phyloP scores from a whole-genome alignment of 495 filamentous ascomycete genomes.

The Astrothelium macrocarpum region DNA sequence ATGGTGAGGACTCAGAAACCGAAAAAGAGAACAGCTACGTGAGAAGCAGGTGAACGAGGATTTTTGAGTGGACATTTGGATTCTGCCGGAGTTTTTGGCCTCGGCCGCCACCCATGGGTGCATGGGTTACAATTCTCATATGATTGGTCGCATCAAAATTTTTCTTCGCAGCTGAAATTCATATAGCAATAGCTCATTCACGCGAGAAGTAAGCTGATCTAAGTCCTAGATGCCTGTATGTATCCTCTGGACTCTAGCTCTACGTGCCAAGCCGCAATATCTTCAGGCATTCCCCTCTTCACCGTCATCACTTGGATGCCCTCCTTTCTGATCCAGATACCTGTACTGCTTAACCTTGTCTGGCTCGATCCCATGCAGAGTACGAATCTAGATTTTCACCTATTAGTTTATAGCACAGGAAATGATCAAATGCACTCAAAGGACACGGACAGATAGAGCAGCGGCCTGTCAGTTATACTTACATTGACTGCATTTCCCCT shows the following conservation, averaged over 20 bases:
- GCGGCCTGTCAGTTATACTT: not conserved
- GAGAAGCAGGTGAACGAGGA: not conserved
- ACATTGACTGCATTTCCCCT: not conserved
- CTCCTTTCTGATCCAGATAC: not conserved
- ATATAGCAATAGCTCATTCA: too few species aligned
- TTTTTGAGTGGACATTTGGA: not conserved
- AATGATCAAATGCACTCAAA: too few species aligned
- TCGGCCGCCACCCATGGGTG: not conserved
- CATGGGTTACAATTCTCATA: not conserved
- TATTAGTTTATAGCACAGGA: not conserved
- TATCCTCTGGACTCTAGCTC: too few species aligned
- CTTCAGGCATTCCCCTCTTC: not conserved
- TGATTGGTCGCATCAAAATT: not conserved
- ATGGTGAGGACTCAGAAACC: too few species aligned
- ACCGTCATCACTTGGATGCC: not conserved
- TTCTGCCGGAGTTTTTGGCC: constrained; percentile 1
- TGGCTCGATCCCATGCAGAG: not conserved
- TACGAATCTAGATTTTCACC: not conserved
- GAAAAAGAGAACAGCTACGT: not conserved
- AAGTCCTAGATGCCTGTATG: too few species aligned
- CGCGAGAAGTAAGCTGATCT: too few species aligned
- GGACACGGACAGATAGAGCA: too few species aligned
- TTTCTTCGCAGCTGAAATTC: not conserved
- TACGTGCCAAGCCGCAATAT: too few species aligned
- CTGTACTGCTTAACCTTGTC: not conserved